Conservation (phyloP, 169 alveolate genomes). For the Cryptosporidium tyzzeri region DNA sequence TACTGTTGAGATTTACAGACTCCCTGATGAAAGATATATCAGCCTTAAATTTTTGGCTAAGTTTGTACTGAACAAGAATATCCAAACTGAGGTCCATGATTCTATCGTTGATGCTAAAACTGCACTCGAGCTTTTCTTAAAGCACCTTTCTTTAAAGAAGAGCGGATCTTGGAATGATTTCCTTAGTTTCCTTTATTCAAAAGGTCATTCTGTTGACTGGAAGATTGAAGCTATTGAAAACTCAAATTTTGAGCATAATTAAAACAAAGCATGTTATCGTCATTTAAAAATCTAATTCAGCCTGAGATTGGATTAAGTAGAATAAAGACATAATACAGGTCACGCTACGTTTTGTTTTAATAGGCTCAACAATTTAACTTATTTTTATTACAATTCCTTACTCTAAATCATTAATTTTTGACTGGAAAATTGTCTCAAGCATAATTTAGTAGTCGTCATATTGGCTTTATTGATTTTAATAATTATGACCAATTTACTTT, state of each 20-base stretch:
- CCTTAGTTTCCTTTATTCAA: conserved; percentile 29
- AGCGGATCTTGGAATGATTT: conserved; percentile 42
- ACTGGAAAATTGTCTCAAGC: neutral
- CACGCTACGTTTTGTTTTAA: too few species aligned
- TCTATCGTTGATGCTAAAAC: conserved; percentile 86
- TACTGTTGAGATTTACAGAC: conserved; percentile 84
- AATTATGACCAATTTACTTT: too few species aligned
- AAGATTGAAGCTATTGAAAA: conserved; percentile 37
- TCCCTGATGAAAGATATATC: conserved; percentile 83
- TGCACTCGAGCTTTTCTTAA: conserved; percentile 80
- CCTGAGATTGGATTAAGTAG: too few species aligned
- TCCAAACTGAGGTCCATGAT: conserved; percentile 84
- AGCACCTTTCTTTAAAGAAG: conserved; percentile 14
- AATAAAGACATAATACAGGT: neutral
- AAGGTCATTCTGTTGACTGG: conserved; percentile 60
- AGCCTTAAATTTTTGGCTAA: conserved; percentile 85
- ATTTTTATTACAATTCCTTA: too few species aligned
- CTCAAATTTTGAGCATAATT: neutral
- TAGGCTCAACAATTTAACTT: neutral
- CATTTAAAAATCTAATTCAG: neutral
- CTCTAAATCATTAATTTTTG: neutral
- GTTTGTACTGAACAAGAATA: conserved; percentile 78
- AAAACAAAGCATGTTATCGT: neutral
- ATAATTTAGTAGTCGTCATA: too few species aligned
- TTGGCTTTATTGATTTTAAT: too few species aligned